A percentile compares a stretch with the other conserved stretches of the same genome.
Evolutionary conservation across 371 early-diverging fungal species (phyloP).

Genomic region (Syncephalastrum racemosum): DNA sequence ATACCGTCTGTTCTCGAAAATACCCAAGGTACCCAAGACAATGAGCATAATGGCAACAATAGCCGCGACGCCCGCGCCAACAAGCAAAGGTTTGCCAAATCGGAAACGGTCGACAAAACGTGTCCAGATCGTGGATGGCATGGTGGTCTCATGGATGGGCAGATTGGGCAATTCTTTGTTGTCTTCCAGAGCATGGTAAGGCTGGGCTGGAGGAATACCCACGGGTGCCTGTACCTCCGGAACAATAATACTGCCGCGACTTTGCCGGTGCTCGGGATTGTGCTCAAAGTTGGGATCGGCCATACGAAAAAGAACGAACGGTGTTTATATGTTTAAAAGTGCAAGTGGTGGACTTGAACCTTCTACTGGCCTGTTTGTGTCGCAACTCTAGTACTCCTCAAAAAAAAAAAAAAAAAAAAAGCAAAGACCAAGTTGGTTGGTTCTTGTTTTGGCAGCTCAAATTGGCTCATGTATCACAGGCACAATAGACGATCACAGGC

Average conservation of each 20-base stretch:
- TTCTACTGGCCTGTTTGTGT: too few species aligned
- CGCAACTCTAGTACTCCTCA: too few species aligned
- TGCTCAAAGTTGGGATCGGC: conserved; percentile 15
- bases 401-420: too few species aligned
- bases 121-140: conserved; percentile 36
- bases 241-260: neutral
- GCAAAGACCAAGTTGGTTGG: too few species aligned
- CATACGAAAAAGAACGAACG: too few species aligned
- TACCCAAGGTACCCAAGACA: conserved; percentile 33
- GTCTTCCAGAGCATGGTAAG: conserved; percentile 14
- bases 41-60: conserved; percentile 34
- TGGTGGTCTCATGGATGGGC: neutral
- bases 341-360: too few species aligned
- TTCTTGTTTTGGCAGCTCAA: too few species aligned
- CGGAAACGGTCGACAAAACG: conserved; percentile 25
- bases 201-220: conserved; percentile 12
- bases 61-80: conserved; percentile 22
- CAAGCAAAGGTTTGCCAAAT: conserved; percentile 31
- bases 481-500: too few species aligned
- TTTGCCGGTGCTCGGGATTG: conserved; percentile 8
- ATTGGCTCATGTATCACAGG: too few species aligned
- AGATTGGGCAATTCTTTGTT: conserved; percentile 8
- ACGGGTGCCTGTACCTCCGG: conserved; percentile 4
- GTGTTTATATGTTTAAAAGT: too few species aligned
- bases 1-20: conserved; percentile 33